A percentile compares a stretch with the other conserved stretches of the same genome.
phyloP scores from a whole-genome alignment of 2,329 filamentous ascomycete species.

The Hypoxylon sp. region DNA sequence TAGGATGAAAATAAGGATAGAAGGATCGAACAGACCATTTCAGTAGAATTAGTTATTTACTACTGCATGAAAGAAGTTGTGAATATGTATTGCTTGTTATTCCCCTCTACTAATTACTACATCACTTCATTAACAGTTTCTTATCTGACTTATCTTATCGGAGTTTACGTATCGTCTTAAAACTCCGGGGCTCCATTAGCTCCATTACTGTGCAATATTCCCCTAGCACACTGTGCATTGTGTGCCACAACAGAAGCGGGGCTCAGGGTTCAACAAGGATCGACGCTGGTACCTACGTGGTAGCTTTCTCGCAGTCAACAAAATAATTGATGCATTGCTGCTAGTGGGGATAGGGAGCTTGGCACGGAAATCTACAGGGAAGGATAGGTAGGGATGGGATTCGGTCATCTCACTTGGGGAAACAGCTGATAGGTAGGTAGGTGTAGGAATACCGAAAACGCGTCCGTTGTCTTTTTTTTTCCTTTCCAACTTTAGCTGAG shows the following conservation, averaged over 20 bases:
- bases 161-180: conserved; percentile 16
- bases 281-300: conserved; percentile 6
- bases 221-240: background rate
- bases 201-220: background rate
- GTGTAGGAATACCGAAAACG: conserved; percentile 35
- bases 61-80: background rate
- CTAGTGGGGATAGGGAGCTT: conserved; percentile 40
- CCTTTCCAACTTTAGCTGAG: conserved; percentile 19
- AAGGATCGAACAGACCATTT: conserved; percentile 28
- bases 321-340: conserved; percentile 31
- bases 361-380: conserved; percentile 27
- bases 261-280: conserved; percentile 10
- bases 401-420: conserved; percentile 33
- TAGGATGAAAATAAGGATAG: conserved; percentile 5
- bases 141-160: conserved; percentile 27
- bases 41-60: background rate
- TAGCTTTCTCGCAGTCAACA: conserved; percentile 31
- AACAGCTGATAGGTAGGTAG: conserved; percentile 21
- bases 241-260: conserved; percentile 21
- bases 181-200: background rate
- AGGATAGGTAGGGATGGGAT: conserved; percentile 16
- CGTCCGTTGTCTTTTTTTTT: conserved; percentile 25
- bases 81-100: conserved; percentile 4
- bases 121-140: background rate
- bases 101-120: conserved; percentile 14